Base-by-base conservation (phyloP, 495 filamentous ascomycete genomes). In the Penicillium salamii region DNA sequence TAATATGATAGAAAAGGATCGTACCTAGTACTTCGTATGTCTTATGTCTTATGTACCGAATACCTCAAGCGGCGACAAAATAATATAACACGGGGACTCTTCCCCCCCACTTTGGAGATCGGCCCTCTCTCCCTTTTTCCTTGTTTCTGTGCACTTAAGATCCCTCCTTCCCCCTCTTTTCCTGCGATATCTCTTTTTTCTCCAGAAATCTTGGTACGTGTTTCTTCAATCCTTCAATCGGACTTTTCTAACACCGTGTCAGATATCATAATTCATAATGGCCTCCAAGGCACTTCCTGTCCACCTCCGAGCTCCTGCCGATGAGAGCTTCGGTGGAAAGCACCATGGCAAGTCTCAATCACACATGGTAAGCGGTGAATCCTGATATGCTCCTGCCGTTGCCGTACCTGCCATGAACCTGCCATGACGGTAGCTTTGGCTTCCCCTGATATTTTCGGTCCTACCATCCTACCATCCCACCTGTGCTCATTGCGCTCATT, bases 291-390 rank as follows among this genome's bases (percentile, higher is more conserved):
- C 85, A 57, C 69, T 97, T 38, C 91, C 91, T 46, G 69, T 86
- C 14, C 91, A 95, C 75, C 81, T 97, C 52, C 89, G 86, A 76
- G 74, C 81, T 40, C 73, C 75, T 40, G 72, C 69, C 18, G 70
- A 68, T 23, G 65, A 62, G 42, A 85, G 83, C 51, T 77, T 78
- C 56, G 75, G 80, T 57, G 69, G 72, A 50, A 89, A 88, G 72
- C 91, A 95, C 65, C 91, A 97, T 71, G 91, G 90, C 59, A 97
- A 97, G 81, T 86, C 90, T 45, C 88, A 91, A 65, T 95, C 90
- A 29, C 91, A 96, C 71, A 89, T 97, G 87, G 91, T 95, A 73
- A 85, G 91, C 18, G 33, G 32, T 36, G 20, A 46, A 34, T 28
- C 41, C 15, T 41, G 44, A 20, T 24, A n/a, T 8, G 33, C 18